Percentiles rank a stretch among this genome's conserved stretches.
phyloP scores from a whole-genome alignment of 257 asterid genomes.

The Capsicum chinense region DNA sequence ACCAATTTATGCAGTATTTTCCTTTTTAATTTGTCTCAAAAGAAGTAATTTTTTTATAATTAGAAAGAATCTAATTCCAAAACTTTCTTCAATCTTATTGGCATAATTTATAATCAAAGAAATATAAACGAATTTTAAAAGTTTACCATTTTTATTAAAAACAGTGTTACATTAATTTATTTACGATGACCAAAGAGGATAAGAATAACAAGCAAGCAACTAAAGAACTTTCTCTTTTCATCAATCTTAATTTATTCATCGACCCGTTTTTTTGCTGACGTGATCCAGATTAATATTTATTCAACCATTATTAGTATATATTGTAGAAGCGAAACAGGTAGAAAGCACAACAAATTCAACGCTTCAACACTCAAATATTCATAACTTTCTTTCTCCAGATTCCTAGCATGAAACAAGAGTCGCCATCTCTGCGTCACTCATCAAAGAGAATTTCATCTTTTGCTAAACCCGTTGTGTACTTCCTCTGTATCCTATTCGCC shows the following conservation, averaged over 20 bases:
- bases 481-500: slow-evolving; percentile 30
- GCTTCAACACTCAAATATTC: background rate
- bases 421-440: slow-evolving; percentile 28
- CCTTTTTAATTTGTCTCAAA: too few relatives aligned
- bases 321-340: background rate
- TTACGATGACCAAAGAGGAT: background rate
- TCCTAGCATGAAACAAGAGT: slow-evolving; percentile 38
- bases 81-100: too few relatives aligned
- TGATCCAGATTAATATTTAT: background rate
- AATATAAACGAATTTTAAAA: too few relatives aligned
- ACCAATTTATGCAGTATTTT: too few relatives aligned
- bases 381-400: background rate
- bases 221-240: background rate
- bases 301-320: background rate
- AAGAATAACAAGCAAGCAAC: background rate
- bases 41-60: too few relatives aligned
- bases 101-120: too few relatives aligned
- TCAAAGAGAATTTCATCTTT: slow-evolving; percentile 29
- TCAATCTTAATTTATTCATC: background rate
- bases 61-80: too few relatives aligned
- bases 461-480: slow-evolving; percentile 26
- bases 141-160: too few relatives aligned
- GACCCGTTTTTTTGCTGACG: background rate
- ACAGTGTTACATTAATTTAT: too few relatives aligned
- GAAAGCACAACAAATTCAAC: background rate